Evolutionary conservation across 805 yeast genomes (phyloP), one percentile per base, ranked within the genome.

Genomic region (Suhomyces vadensis): DNA sequence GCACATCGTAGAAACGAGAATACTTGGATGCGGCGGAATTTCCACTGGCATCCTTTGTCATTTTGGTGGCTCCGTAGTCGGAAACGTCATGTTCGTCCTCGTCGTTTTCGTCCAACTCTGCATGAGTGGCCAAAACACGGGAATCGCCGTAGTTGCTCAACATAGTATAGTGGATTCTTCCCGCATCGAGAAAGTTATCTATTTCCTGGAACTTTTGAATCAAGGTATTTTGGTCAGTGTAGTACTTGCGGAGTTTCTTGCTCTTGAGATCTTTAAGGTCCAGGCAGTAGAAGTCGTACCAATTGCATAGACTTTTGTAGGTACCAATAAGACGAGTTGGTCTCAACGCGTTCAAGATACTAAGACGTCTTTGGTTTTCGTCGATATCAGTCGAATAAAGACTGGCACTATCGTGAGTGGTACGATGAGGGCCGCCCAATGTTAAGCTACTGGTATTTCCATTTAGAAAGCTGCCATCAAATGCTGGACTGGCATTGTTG

Each of bases 101-200:
- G 16, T 48, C 53, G 14, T 51, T 43, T 4, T 44, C 51, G n/a
- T 49, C 53, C 23, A 44, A 63, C 17, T 47, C 56, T 17, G 50
- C 51, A 10, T 52, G 58, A 2, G 54, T 46, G 33, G 55, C 55
- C 37, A 48, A 55, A 49, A 43, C 62, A 42, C 41, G 57, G 49
- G 39, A 50, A 51, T 66, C 70, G 3, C 78, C 80, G 53, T 86
- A 85, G 40, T 77, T 80, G 37, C 77, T 70, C 41, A 87, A 71
- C 82, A 86, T 82, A 35, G 76, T 69, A 47, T 75, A 73, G 51
- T 82, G 86, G 45, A 86, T 74, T 37, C 63, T 60, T 1, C 90
- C 90, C 3, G 87, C 78, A 55, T 85, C 94, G 37, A 86, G 68
- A 41, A 85, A 66, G 40, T 70, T 67, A 57, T 86, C 95, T 20